A percentile compares a stretch with the other conserved stretches of the same genome.
phyloP scores from a whole-genome alignment of 73 alveolate genomes.

The Paramecium pentaurelia region DNA sequence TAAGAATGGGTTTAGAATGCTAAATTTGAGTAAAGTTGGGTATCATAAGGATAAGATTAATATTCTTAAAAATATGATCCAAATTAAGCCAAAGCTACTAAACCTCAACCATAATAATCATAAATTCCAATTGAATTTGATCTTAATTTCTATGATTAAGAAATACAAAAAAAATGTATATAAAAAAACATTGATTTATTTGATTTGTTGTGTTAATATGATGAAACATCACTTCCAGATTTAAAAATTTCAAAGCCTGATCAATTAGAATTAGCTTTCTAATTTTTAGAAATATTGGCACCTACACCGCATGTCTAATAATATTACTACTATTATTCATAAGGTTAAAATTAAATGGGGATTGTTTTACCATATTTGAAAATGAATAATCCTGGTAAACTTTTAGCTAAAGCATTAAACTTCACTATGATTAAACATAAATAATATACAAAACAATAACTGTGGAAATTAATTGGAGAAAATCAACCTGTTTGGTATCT shows the following conservation, averaged over 20 bases:
- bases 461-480: background rate
- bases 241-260: background rate
- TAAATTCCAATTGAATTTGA: conserved; percentile 13
- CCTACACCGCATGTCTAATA: background rate
- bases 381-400: background rate
- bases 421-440: conserved; percentile 28
- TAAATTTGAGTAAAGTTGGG: background rate
- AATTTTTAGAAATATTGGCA: background rate
- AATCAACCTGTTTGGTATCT: background rate
- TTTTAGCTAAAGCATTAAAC: conserved; percentile 5
- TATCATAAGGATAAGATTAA: background rate
- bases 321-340: background rate
- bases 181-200: background rate
- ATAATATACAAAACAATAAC: background rate
- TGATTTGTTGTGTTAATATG: conserved; percentile 33
- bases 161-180: background rate
- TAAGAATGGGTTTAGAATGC: background rate
- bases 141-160: background rate
- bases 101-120: background rate
- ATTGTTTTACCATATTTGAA: background rate
- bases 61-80: background rate
- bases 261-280: background rate
- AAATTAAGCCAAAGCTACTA: background rate
- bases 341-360: background rate
- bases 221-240: conserved; percentile 20